A percentile compares a stretch with the other conserved stretches of the same genome.
phyloP scores from a whole-genome alignment of 768 basidiomycete species.

The Russula sp. region DNA sequence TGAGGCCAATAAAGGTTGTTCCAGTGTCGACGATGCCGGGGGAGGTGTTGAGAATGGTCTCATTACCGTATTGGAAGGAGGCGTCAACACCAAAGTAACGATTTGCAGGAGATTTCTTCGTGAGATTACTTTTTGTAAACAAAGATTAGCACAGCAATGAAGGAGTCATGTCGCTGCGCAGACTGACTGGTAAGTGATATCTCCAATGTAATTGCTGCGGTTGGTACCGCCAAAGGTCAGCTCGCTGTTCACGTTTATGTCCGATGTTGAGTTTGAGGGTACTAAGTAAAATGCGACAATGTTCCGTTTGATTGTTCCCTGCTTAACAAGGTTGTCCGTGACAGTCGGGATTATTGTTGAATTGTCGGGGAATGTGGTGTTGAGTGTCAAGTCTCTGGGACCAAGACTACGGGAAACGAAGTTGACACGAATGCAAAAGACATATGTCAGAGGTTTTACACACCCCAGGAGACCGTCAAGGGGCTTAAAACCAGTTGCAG shows the following conservation, averaged over 20 bases:
- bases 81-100: conserved; percentile 40
- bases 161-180: background rate
- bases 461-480: conserved; percentile 68
- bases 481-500: conserved; percentile 39
- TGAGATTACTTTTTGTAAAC: conserved; percentile 33
- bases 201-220: conserved; percentile 37
- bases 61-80: conserved; percentile 33
- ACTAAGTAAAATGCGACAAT: conserved; percentile 37
- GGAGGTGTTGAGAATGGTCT: conserved; percentile 33
- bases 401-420: conserved; percentile 47
- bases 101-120: conserved; percentile 36
- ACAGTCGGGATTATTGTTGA: conserved; percentile 49
- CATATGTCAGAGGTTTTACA: conserved; percentile 16
- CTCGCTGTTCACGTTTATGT: conserved; percentile 36
- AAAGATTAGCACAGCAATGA: background rate
- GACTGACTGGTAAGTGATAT: conserved; percentile 35
- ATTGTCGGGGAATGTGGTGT: conserved; percentile 35
- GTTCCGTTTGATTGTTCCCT: conserved; percentile 34
- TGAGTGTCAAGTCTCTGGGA: conserved; percentile 52
- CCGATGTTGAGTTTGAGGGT: conserved; percentile 33
- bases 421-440: background rate
- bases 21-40: conserved; percentile 42
- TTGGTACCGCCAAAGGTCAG: conserved; percentile 42
- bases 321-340: conserved; percentile 41
- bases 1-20: conserved; percentile 38